Base-by-base conservation (phyloP, 2,329 filamentous ascomycete species). In the Aspergillus udagawae region DNA sequence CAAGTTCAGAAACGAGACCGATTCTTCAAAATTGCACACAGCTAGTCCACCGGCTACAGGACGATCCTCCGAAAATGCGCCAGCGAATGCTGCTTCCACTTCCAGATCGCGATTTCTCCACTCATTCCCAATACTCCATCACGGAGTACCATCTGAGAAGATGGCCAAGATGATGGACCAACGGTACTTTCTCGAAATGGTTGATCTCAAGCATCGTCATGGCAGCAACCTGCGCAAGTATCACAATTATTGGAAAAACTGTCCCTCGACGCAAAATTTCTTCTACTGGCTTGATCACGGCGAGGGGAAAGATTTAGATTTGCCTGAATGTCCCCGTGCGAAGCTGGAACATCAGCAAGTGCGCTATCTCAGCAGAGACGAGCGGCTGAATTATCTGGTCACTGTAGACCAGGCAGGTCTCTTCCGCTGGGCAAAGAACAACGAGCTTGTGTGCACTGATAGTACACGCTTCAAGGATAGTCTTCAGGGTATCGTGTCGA, bases 231-330 rank as follows among this genome's bases (percentile, higher is more conserved):
- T 96, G 52, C 82, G 89, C 32, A 83, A 84, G 32, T 97, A 96
- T 65, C 92, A 97, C 67, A 84, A 86, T 58, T 85, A 89, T 62
- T 97, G 92, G 92, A 91, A 91, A 72, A 84, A 83, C 59, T 79
- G 85, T 1, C 80, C 89, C 28, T 93, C 91, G 0, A 83, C 86
- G 4, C 88, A 96, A 70, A 96, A 94, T 69, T 97, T 92, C 80
- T 96, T 96, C 72, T 93, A 92, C 75, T 96, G 92, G 92, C 80
- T 96, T 1, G 92, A 97, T 70, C 81, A 89, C 57, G 92, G 92
- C 4, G 87, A 87, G 51, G 92, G 92, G 0, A 85, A 79, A 63
- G 73, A 83, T 42, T 70, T 94, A 47, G 88, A 93, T 61, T 77
- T 93, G 12, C 82, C 85, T 3, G 82, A 84, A 0, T 91, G 91